Evolutionary conservation across 306 rosid genomes (phyloP), one percentile per base, ranked within the genome.

Genomic region (Vicia sativa): DNA sequence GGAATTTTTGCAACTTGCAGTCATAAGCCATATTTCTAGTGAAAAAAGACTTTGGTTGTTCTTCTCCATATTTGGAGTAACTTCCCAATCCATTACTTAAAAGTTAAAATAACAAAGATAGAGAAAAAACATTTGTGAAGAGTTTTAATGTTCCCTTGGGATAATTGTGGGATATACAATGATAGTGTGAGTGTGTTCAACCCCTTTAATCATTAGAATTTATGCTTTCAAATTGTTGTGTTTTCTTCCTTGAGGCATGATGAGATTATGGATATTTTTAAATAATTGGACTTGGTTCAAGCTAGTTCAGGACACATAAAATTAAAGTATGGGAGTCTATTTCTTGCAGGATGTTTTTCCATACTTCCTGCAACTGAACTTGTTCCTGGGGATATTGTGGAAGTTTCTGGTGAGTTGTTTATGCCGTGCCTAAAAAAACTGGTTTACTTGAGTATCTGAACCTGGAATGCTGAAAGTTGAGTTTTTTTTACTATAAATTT

Each of bases 361-460:
- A 90, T 93, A 84, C 87, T 90, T 61, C 96, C 97, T 48, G 99
- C 99, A 15, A 80, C 89, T 50, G 96, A 93, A 75, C 91, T 93
- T 54, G 97, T 93, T 79, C 97, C 95, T 15, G 99, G 99, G 37
- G 99, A 93, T 71, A 85, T 93, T 67, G 90, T 93, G 68, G 99
- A 93, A 79, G 88, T 90, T 78, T 76, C 96, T 71, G 96, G 98
- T 90, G 73, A 86, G 89, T 79, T 44, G 39, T 26, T 63, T 74
- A n/a, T 62, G 56, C 53, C 37, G 64, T 82, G 39, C 63, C 52
- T 65, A 37, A 23, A 67, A 60, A 59, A 78, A 77, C 38, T 63
- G 70, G 46, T 55, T 74, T 53, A 37, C 12, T 73, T 79, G 46
- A 60, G 48, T 65, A 53, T 48, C 58, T 70, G 48, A 76, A 64